Conservation (phyloP, 2,329 filamentous ascomycete species). For the Xylaria sp. region DNA sequence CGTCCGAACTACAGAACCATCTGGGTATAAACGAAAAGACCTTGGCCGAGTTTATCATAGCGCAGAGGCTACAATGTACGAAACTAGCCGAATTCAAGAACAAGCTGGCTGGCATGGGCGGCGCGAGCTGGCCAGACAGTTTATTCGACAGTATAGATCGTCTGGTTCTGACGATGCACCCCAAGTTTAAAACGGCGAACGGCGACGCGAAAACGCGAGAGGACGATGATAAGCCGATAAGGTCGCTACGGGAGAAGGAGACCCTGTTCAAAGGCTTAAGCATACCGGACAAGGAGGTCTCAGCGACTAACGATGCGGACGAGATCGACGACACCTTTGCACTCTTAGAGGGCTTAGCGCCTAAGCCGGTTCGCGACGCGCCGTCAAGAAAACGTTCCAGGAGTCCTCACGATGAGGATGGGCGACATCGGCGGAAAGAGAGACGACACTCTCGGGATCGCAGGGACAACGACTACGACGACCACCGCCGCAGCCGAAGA, state of each 20-base stretch:
- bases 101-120: conserved; percentile 78
- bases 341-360: conserved; percentile 85
- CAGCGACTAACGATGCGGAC: conserved; percentile 59
- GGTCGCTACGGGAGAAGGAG: conserved; percentile 75
- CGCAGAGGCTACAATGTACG: conserved; percentile 81
- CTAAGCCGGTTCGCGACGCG: conserved; percentile 63
- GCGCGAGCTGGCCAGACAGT: conserved; percentile 83
- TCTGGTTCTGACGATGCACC: conserved; percentile 88
- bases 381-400: conserved; percentile 66
- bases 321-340: conserved; percentile 94
- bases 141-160: conserved; percentile 92
- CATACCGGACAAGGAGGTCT: conserved; percentile 77
- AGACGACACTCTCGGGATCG: conserved; percentile 47
- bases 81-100: conserved; percentile 78
- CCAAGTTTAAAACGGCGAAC: conserved; percentile 73
- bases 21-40: conserved; percentile 92
- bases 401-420: conserved; percentile 60
- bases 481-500: conserved; percentile 51
- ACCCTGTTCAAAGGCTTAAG: conserved; percentile 91
- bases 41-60: conserved; percentile 95
- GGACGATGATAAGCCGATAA: conserved; percentile 52
- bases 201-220: conserved; percentile 54
- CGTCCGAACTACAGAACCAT: conserved; percentile 93
- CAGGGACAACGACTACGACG: conserved; percentile 50
- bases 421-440: conserved; percentile 51